Percentiles rank a stretch among this genome's conserved stretches.
phyloP scores from a whole-genome alignment of 306 rosid genomes.

The Geum urbanum region DNA sequence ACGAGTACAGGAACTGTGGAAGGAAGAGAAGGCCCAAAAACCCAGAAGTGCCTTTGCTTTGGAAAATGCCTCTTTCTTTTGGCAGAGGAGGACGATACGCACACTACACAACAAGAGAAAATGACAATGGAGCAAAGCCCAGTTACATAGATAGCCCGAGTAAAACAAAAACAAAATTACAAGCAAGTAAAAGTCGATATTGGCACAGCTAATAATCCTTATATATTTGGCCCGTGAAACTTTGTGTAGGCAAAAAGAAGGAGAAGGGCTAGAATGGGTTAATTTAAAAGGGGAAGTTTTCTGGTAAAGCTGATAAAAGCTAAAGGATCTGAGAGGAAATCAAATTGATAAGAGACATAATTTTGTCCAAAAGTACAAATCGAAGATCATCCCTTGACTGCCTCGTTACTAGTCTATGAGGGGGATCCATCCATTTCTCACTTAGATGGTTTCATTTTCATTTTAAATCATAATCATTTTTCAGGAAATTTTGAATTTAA shows the following conservation, averaged over 20 bases:
- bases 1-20: slow-evolving; percentile 19
- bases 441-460: not conserved
- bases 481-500: no score
- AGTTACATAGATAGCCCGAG: slow-evolving; percentile 6
- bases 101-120: slow-evolving; percentile 16
- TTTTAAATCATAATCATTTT: not conserved
- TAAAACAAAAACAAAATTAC: not conserved
- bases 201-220: slow-evolving; percentile 4
- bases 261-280: not conserved
- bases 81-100: slow-evolving; percentile 29
- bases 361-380: slow-evolving; percentile 43
- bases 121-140: slow-evolving; percentile 30
- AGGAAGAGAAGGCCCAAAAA: slow-evolving; percentile 13
- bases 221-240: slow-evolving; percentile 1
- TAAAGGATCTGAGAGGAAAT: slow-evolving; percentile 37
- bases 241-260: slow-evolving; percentile 15
- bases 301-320: slow-evolving; percentile 46
- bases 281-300: slow-evolving; percentile 16
- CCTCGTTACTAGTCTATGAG: slow-evolving; percentile 33
- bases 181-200: slow-evolving; percentile 2
- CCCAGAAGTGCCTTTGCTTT: slow-evolving; percentile 21
- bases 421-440: slow-evolving; percentile 7
- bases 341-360: not conserved
- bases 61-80: slow-evolving; percentile 29
- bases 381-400: slow-evolving; percentile 52